Conservation (phyloP, 1,284 basidiomycete species). For the Ustilago xerochloae region DNA sequence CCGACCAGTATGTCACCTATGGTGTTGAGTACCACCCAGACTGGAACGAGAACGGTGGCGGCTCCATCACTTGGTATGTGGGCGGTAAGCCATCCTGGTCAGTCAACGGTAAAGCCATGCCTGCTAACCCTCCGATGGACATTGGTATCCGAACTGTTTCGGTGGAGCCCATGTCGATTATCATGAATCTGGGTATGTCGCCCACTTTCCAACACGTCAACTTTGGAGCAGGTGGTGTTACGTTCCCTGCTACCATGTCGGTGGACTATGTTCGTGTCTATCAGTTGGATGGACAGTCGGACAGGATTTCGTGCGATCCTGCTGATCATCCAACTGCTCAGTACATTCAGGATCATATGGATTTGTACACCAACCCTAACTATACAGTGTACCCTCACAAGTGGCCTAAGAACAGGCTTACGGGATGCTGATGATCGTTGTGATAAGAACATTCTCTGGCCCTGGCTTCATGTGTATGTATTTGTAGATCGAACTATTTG, state of each 20-base stretch:
- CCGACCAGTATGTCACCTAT: constrained; percentile 43
- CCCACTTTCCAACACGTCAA: constrained; percentile 61
- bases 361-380: constrained; percentile 66
- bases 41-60: constrained; percentile 56
- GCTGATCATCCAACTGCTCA: constrained; percentile 61
- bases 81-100: constrained; percentile 63
- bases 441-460: no score
- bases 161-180: constrained; percentile 64
- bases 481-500: constrained; percentile 15
- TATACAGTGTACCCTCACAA: constrained; percentile 43
- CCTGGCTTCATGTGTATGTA: no score
- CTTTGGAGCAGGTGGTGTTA: constrained; percentile 48
- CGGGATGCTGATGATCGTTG: constrained; percentile 54
- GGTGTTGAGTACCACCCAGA: constrained; percentile 67
- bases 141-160: constrained; percentile 59
- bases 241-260: constrained; percentile 54
- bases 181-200: constrained; percentile 64
- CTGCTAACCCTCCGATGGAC: constrained; percentile 38
- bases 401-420: constrained; percentile 62
- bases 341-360: constrained; percentile 62
- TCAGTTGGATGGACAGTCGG: constrained; percentile 49
- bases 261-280: constrained; percentile 63
- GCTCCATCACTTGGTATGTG: constrained; percentile 62
- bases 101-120: constrained; percentile 46
- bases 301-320: constrained; percentile 58